These are phyloP conservation scores for Ascocoryne sarcoides DNA, from an alignment of 2,329 filamentous ascomycete species.

Conservation along the genomic window DNA sequence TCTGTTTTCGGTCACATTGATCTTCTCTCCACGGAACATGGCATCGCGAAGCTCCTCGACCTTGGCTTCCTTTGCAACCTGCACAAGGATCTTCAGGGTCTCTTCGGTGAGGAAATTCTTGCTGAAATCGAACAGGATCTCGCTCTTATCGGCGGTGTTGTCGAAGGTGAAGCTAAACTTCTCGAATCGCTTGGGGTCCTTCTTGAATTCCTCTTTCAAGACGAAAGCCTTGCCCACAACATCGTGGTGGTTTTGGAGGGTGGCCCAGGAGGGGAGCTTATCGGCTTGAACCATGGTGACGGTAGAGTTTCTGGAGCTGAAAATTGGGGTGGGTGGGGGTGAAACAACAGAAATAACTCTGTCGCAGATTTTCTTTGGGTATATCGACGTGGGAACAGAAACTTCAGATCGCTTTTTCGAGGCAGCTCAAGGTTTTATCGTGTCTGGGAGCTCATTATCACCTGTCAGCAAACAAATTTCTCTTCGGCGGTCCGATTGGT, in stretches of 20 bases:
- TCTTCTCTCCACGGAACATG: slow-evolving; percentile 97
- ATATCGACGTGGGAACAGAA: too few species aligned
- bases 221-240: slow-evolving; percentile 80
- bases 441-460: slow-evolving; percentile 1
- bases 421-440: background rate
- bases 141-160: slow-evolving; percentile 66
- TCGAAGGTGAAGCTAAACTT: slow-evolving; percentile 84
- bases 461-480: slow-evolving; percentile 7
- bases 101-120: slow-evolving; percentile 98
- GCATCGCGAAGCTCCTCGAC: slow-evolving; percentile 90
- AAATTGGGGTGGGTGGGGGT: too few species aligned
- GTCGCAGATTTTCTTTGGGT: too few species aligned
- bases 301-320: too few species aligned
- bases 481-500: slow-evolving; percentile 2
- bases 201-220: slow-evolving; percentile 85
- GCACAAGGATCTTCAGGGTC: slow-evolving; percentile 75
- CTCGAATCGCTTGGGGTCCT: slow-evolving; percentile 78
- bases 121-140: slow-evolving; percentile 96
- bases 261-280: slow-evolving; percentile 77
- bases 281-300: slow-evolving; percentile 69
- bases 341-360: too few species aligned
- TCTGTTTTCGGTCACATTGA: slow-evolving; percentile 97
- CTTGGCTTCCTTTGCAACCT: slow-evolving; percentile 85
- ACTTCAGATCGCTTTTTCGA: too few species aligned
- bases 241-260: slow-evolving; percentile 86